phyloP scores from a whole-genome alignment of 108 stramenopile species.

The Skeletonema grethae region DNA sequence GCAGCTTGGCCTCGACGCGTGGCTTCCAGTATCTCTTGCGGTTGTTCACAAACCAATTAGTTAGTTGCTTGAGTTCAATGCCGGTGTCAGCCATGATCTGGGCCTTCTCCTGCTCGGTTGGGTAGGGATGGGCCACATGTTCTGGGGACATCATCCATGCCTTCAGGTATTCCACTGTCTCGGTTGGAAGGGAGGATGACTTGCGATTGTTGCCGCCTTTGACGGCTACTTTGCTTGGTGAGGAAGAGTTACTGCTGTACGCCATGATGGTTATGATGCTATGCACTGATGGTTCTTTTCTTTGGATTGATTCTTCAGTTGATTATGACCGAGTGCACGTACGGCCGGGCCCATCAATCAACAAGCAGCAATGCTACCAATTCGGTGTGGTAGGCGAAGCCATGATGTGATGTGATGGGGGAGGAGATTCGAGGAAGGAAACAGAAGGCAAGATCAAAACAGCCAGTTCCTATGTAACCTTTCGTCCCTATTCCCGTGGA shows the following conservation, averaged over 20 bases:
- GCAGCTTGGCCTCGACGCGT: slow-evolving; percentile 75
- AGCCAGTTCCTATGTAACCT: not conserved
- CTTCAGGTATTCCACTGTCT: slow-evolving; percentile 91
- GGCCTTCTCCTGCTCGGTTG: slow-evolving; percentile 92
- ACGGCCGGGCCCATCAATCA: too few species aligned
- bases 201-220: slow-evolving; percentile 40
- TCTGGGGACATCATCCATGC: slow-evolving; percentile 91
- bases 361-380: too few species aligned
- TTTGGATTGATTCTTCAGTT: not conserved
- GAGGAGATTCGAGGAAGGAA: not conserved
- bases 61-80: slow-evolving; percentile 90
- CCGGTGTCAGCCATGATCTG: slow-evolving; percentile 87
- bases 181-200: slow-evolving; percentile 66
- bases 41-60: slow-evolving; percentile 95
- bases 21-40: slow-evolving; percentile 92
- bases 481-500: not conserved
- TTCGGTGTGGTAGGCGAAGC: not conserved
- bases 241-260: not conserved
- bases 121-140: slow-evolving; percentile 91
- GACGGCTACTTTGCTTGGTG: not conserved
- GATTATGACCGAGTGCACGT: not conserved
- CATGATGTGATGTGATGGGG: not conserved
- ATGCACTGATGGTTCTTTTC: not conserved
- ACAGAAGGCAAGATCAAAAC: not conserved
- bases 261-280: not conserved